phyloP scores from a whole-genome alignment of 176 grass and related monocot species.

The Chloris gayana region DNA sequence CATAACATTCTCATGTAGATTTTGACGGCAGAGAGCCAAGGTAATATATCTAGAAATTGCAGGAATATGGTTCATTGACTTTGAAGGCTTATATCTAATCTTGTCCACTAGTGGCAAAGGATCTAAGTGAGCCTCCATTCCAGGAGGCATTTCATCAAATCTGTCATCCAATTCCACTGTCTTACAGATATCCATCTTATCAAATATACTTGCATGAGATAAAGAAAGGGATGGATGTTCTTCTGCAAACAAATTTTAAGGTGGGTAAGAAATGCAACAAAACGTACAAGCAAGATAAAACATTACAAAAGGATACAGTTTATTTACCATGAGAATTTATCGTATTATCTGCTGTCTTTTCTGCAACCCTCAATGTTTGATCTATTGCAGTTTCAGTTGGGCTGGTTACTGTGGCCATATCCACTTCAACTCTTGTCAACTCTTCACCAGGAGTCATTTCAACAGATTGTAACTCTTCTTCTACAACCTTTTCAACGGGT shows the following conservation, averaged over 20 bases:
- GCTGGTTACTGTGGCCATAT: not conserved
- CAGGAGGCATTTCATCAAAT: slow-evolving; percentile 76
- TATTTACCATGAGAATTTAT: slow-evolving; percentile 38
- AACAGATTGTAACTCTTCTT: not conserved
- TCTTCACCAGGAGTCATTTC: not conserved
- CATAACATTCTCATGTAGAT: slow-evolving; percentile 63
- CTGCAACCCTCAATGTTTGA: slow-evolving; percentile 31
- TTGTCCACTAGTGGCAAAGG: slow-evolving; percentile 33
- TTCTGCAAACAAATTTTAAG: slow-evolving; percentile 50
- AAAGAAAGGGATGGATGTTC: slow-evolving; percentile 29
- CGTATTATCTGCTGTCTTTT: slow-evolving; percentile 37
- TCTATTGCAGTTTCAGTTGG: slow-evolving; percentile 25
- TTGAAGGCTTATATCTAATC: slow-evolving; percentile 56
- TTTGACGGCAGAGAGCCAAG: slow-evolving; percentile 72
- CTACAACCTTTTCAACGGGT: slow-evolving; percentile 20
- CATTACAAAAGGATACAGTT: slow-evolving; percentile 28
- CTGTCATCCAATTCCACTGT: slow-evolving; percentile 43
- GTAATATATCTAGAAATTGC: slow-evolving; percentile 65
- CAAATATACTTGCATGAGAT: slow-evolving; percentile 67
- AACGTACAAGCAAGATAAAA: slow-evolving; percentile 24
- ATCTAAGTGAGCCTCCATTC: slow-evolving; percentile 49
- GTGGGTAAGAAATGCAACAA: slow-evolving; percentile 33
- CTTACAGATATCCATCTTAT: slow-evolving; percentile 53
- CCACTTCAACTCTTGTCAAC: not conserved
- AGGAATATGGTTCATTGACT: slow-evolving; percentile 35